phyloP scores from a whole-genome alignment of 805 yeast species.

The Metschnikowia kunwiensis region DNA sequence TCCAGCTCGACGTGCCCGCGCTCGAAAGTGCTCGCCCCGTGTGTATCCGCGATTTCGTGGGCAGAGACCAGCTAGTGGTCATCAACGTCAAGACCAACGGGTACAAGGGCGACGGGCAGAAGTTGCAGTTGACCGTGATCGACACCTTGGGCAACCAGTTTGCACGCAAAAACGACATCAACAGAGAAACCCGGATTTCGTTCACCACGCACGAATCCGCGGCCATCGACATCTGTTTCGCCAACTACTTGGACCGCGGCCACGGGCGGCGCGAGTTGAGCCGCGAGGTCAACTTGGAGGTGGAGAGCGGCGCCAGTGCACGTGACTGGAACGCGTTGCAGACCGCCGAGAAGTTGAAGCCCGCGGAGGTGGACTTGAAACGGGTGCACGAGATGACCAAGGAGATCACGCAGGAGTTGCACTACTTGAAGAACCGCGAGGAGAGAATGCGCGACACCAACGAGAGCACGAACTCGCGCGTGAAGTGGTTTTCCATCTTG shows the following conservation, averaged over 20 bases:
- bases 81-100: constrained; percentile 78
- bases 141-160: constrained; percentile 86
- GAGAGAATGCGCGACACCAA: constrained; percentile 93
- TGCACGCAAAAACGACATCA: constrained; percentile 68
- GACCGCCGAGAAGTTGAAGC: constrained; percentile 88
- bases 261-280: constrained; percentile 32
- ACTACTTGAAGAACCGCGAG: constrained; percentile 83
- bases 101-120: constrained; percentile 81
- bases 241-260: constrained; percentile 48
- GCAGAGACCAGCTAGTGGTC: constrained; percentile 82
- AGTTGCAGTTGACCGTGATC: constrained; percentile 59
- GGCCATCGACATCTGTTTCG: constrained; percentile 89
- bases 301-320: constrained; percentile 94
- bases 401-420: constrained; percentile 76
- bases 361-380: constrained; percentile 86
- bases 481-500: constrained; percentile 76
- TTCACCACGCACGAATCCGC: constrained; percentile 82
- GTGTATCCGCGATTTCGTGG: constrained; percentile 90
- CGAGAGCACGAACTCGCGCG: constrained; percentile 92
- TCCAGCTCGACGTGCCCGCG: constrained; percentile 56
- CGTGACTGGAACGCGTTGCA: constrained; percentile 97
- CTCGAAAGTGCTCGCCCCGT: constrained; percentile 51
- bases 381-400: constrained; percentile 81
- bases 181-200: constrained; percentile 69
- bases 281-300: constrained; percentile 83